phyloP scores from a whole-genome alignment of 371 early-diverging fungal genomes.

The Mucor irregularis region DNA sequence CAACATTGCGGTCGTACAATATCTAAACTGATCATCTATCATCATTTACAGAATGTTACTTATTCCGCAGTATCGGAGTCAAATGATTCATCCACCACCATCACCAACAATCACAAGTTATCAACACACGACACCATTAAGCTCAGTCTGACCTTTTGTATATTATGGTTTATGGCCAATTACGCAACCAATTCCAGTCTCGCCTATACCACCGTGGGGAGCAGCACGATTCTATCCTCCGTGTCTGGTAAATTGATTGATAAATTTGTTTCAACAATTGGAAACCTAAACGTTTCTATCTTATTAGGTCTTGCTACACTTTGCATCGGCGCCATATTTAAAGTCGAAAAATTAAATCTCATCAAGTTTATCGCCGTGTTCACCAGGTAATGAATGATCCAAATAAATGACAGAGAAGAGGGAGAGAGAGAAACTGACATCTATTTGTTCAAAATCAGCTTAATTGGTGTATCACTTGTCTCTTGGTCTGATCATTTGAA shows the following conservation, averaged over 20 bases:
- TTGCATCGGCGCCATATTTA: constrained; percentile 60
- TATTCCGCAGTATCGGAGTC: constrained; percentile 13
- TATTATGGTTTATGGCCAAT: constrained; percentile 82
- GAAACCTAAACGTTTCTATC: background rate
- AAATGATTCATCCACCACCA: constrained; percentile 3
- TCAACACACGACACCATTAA: constrained; percentile 59
- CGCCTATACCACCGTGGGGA: constrained; percentile 81
- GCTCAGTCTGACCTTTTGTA: constrained; percentile 74
- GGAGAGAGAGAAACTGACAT: background rate
- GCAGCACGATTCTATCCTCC: constrained; percentile 76
- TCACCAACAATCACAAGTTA: constrained; percentile 21
- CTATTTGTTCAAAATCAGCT: constrained; percentile 23
- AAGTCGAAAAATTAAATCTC: constrained; percentile 61
- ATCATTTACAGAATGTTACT: background rate
- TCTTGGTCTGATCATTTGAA: constrained; percentile 37
- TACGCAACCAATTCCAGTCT: constrained; percentile 76
- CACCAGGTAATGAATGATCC: constrained; percentile 30
- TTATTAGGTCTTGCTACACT: constrained; percentile 67
- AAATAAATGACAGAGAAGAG: background rate
- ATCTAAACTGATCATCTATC: constrained; percentile 12
- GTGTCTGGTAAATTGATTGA: constrained; percentile 55
- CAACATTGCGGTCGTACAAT: constrained; percentile 4
- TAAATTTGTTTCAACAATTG: background rate
- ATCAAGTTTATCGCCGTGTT: constrained; percentile 59
- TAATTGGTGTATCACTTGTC: constrained; percentile 56